Base-by-base conservation (phyloP, 345 rosid species). In the Acer campestre region DNA sequence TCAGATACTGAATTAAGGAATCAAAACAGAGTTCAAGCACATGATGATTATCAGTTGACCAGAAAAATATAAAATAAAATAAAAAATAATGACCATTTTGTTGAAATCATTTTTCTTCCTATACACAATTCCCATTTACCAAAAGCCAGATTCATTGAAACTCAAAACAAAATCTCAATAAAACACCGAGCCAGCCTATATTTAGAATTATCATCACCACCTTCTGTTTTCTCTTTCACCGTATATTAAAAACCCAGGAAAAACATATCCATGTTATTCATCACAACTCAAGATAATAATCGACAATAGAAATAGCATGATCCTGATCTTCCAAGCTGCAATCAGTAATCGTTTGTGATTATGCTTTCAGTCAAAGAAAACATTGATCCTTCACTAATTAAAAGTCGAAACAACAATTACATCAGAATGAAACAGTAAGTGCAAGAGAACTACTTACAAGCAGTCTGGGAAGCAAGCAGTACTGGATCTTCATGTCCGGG, bases 401-500 rank as follows among this genome's bases (percentile, higher is more conserved):
- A 62, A 62, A 27, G 38, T 11, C 31, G 11, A 68, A 68, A 44
- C 73, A 63, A 58, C 13, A 61, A 55, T 17, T 11, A 44, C 55
- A 46, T 27, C 38, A 18, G 8, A 22, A 8, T 51, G 65, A 13
- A 64, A 10, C 17, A 56, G 20, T 6, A 38, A 64, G 49, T 18
- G 46, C 23, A 59, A 20, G 72, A 5, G 44, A 74, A 10, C 31
- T 56, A 85, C 94, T 89, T 79, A 97, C 99, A 97, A 38, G 98
- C 95, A 65, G 99, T 94, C 84, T 97, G 90, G 0, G 98, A 91
- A 84, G 99, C 92, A 76, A 97, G 98, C 66, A 77, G 82, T 4
- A 90, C 81, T 6, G 98, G 99, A 84, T 94, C 93, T 86, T 92
- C 97, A 46, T 91, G 91, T 78, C 98, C 99, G 38, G 92, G 93